Evolutionary conservation across 2,329 filamentous ascomycete species (phyloP).

Genomic region (Microcyclospora pomicola): DNA sequence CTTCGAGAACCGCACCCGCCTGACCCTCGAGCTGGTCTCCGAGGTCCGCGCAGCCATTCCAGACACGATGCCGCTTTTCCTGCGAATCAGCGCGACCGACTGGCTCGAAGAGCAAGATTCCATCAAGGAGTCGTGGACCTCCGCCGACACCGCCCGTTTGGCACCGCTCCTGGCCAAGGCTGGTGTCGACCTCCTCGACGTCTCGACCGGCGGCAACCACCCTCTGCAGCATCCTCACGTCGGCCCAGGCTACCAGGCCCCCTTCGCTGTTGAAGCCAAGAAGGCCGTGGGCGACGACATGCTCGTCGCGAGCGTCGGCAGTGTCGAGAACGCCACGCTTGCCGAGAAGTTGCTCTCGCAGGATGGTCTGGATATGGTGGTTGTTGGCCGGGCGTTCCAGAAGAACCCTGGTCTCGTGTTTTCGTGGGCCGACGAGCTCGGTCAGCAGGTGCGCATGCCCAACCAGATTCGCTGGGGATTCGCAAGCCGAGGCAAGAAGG

Average conservation of each 20-base stretch:
- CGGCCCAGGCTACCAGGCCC: conserved; percentile 58
- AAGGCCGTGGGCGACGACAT: conserved; percentile 58
- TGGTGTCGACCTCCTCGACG: conserved; percentile 73
- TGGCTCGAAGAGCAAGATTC: conserved; percentile 51
- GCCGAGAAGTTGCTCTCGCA: conserved; percentile 47
- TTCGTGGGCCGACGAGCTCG: conserved; percentile 57
- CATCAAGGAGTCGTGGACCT: conserved; percentile 49
- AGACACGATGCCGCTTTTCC: conserved; percentile 54
- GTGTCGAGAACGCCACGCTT: conserved; percentile 54
- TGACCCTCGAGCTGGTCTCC: conserved; percentile 55
- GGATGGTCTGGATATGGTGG: conserved; percentile 49
- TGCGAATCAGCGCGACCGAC: conserved; percentile 61
- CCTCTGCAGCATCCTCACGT: conserved; percentile 41
- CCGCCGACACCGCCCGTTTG: conserved; percentile 49
- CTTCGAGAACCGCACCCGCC: conserved; percentile 56
- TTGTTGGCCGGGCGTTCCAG: conserved; percentile 64
- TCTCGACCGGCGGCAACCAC: conserved; percentile 63
- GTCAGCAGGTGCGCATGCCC: conserved; percentile 56
- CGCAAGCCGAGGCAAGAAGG: conserved; percentile 31
- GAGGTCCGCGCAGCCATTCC: conserved; percentile 50
- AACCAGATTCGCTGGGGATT: conserved; percentile 56
- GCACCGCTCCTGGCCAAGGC: conserved; percentile 52
- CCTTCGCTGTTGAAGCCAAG: conserved; percentile 59
- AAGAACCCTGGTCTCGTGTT: conserved; percentile 70
- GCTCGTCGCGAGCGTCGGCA: conserved; percentile 60